A percentile compares a stretch with the other conserved stretches of the same genome.
phyloP scores from a whole-genome alignment of 2,329 filamentous ascomycete species.

The Zymoseptoria tritici region DNA sequence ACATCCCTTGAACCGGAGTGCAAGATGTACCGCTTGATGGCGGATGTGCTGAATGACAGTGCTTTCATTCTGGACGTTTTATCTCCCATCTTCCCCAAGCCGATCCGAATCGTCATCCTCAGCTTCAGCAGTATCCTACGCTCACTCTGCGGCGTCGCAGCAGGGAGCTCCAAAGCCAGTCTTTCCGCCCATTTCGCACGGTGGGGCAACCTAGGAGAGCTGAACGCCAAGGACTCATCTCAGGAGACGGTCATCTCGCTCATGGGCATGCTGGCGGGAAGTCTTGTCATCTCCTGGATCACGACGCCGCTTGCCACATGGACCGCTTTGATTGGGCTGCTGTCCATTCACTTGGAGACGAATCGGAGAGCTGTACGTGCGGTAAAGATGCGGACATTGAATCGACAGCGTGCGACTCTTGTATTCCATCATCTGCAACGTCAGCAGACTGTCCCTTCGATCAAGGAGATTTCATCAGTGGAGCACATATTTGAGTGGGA shows the following conservation, averaged over 20 bases:
- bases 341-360: constrained; percentile 69
- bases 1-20: constrained; percentile 81
- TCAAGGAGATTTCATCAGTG: constrained; percentile 53
- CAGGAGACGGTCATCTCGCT: constrained; percentile 92
- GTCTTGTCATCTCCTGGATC: constrained; percentile 69
- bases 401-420: constrained; percentile 77
- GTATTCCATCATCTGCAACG: constrained; percentile 53
- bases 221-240: constrained; percentile 91
- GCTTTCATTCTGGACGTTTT: constrained; percentile 81
- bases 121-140: constrained; percentile 55
- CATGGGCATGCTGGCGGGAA: constrained; percentile 78
- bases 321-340: constrained; percentile 61
- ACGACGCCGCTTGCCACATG: constrained; percentile 66
- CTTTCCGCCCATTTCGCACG: constrained; percentile 86
- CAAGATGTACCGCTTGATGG: constrained; percentile 80
- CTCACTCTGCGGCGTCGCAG: constrained; percentile 79
- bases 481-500: constrained; percentile 58
- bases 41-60: constrained; percentile 81
- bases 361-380: constrained; percentile 81
- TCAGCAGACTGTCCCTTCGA: constrained; percentile 47
- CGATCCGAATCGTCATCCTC: constrained; percentile 49
- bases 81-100: constrained; percentile 62
- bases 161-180: constrained; percentile 81
- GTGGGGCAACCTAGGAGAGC: constrained; percentile 78
- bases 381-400: constrained; percentile 76